Base-by-base conservation (phyloP, 345 rosid species). In the Erucastrum elatum region DNA sequence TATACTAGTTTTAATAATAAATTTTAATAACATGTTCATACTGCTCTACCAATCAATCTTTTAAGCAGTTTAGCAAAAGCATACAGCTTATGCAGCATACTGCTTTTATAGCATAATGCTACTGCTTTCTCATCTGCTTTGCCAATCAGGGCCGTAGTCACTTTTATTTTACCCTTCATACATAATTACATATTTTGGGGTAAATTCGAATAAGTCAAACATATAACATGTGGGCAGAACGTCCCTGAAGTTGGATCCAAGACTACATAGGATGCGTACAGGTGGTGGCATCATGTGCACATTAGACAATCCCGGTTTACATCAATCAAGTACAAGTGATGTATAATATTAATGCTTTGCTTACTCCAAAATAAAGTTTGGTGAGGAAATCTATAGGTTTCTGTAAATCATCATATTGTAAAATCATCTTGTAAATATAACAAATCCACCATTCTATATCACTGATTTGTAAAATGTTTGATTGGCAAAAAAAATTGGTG, bases 281-380 rank as follows among this genome's bases (percentile, higher is more conserved):
- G 9, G 70, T 61, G 17, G 70, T 61, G 56, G 56, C n/a, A 13
- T 49, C 71, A 77, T 77, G 81, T 71, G 29, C 75, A 64, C 39
- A 35, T 29, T 16, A 65, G 81, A 77, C 81, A 64, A 27, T 33
- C 76, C 71, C 60, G 65, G 41, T 77, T 29, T 8, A 71, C 81
- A 56, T 71, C 81, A 77, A 71, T 77, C 81, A 77, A 77, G 61
- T 71, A 21, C 66, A 64, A 27, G n/a, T 64, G 70, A 27, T 63
- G 70, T 77, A 29, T 64, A 56, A 11, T 65, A 53, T 9, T 33
- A 8, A 76, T 15, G 53, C 37, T 33, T 68, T 21, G 16, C 56
- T 49, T 49, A 49, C 63, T 44, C 74, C 16, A 62, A 60, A 61
- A 12, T 31, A 59, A 37, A 11, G 31, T 58, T 44, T 76, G 53